phyloP scores from a whole-genome alignment of 1,139 yeast species.

The Geotrichum restrictum region DNA sequence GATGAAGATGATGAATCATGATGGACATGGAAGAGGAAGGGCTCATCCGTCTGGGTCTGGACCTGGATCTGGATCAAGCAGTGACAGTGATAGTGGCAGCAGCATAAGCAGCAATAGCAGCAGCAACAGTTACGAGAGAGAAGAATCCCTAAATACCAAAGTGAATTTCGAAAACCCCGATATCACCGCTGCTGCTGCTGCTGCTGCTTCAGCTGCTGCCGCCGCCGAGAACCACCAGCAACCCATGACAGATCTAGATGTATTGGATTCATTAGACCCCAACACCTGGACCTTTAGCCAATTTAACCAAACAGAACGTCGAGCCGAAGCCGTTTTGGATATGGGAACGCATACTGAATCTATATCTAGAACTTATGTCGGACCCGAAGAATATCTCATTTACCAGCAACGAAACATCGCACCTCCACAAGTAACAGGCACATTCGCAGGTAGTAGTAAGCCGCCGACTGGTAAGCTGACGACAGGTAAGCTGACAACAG shows the following conservation, averaged over 20 bases:
- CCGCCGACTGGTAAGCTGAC: too few species aligned
- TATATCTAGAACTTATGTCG: background rate
- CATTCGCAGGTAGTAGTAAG: background rate
- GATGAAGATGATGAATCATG: too few species aligned
- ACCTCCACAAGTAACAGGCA: background rate
- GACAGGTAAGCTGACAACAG: too few species aligned
- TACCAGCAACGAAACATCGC: too few species aligned
- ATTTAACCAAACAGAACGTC: background rate
- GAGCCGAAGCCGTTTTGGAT: background rate
- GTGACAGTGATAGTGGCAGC: background rate
- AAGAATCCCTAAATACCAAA: too few species aligned
- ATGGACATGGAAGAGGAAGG: too few species aligned
- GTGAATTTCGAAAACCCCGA: too few species aligned
- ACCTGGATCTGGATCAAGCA: too few species aligned
- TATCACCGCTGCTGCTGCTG: too few species aligned
- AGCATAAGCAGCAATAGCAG: background rate
- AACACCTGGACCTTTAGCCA: slow-evolving; percentile 9
- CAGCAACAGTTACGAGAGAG: background rate
- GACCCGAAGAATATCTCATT: slow-evolving; percentile 9
- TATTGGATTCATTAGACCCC: slow-evolving; percentile 10
- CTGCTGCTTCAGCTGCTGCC: too few species aligned
- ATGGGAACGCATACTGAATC: slow-evolving; percentile 6
- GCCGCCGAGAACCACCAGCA: too few species aligned
- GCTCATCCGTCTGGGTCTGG: too few species aligned
- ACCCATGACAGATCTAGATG: background rate